phyloP scores from a whole-genome alignment of 768 basidiomycete species.

The Termitomyces bulborhizus region DNA sequence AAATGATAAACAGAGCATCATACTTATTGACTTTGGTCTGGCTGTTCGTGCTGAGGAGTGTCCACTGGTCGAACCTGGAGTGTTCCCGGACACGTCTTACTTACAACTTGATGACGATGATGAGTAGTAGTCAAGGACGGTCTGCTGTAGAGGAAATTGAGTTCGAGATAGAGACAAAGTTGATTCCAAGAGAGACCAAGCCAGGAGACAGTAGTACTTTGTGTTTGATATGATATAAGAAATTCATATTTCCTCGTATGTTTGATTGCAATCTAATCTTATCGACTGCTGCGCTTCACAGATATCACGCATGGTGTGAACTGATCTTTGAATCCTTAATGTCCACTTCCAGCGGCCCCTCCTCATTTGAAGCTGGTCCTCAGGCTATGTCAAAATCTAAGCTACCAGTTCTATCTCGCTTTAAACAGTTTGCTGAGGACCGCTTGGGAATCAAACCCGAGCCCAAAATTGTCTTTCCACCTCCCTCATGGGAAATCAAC shows the following conservation, averaged over 20 bases:
- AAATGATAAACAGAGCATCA: too few species aligned
- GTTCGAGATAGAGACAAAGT: too few species aligned
- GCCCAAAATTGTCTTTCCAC: constrained; percentile 32
- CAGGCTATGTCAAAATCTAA: constrained; percentile 25
- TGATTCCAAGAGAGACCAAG: too few species aligned
- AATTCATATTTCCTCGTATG: neutral
- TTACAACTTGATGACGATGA: too few species aligned
- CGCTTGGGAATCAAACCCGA: constrained; percentile 15
- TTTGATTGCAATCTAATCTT: neutral
- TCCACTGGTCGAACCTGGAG: neutral
- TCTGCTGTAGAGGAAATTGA: too few species aligned
- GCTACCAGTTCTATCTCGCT: constrained; percentile 26
- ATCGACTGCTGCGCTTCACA: too few species aligned
- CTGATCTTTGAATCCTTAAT: neutral
- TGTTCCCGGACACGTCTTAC: too few species aligned
- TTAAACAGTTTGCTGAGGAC: constrained; percentile 27
- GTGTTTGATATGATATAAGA: too few species aligned
- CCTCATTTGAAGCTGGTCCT: neutral
- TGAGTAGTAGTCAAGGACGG: too few species aligned
- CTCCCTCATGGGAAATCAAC: constrained; percentile 40
- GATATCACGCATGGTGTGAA: too few species aligned
- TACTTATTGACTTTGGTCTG: neutral
- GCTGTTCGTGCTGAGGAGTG: neutral
- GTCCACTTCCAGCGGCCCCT: neutral
- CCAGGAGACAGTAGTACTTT: too few species aligned